phyloP scores from a whole-genome alignment of 2,329 filamentous ascomycete species.

The Mycogone perniciosa region DNA sequence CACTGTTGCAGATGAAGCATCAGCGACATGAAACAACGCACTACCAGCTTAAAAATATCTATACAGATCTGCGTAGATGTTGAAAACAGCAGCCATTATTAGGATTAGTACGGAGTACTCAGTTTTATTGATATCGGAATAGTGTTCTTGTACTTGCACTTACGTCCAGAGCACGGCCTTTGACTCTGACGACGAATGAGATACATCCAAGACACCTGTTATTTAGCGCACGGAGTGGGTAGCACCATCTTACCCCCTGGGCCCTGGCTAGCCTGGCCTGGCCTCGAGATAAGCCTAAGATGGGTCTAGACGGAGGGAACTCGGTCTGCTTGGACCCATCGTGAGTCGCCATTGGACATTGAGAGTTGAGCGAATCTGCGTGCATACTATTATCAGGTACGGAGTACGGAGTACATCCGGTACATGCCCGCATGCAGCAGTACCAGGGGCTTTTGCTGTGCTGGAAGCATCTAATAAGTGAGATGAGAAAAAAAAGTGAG shows the following conservation, averaged over 20 bases:
- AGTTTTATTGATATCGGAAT: no score
- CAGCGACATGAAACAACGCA: no score
- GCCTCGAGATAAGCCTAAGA: not conserved
- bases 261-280: not conserved
- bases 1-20: no score
- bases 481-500: slow-evolving; percentile 4
- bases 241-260: not conserved
- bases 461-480: not conserved
- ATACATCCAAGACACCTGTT: not conserved
- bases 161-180: not conserved
- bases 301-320: no score
- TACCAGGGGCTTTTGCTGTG: slow-evolving; percentile 3
- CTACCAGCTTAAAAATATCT: no score
- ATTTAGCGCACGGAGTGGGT: not conserved
- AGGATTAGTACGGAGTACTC: no score
- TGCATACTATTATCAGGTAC: not conserved
- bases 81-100: no score
- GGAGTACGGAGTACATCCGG: slow-evolving; percentile 9
- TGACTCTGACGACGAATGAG: not conserved
- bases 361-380: not conserved
- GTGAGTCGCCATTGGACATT: not conserved
- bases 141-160: no score
- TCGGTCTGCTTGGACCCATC: not conserved
- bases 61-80: no score
- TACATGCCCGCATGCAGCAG: slow-evolving; percentile 6